Evolutionary conservation across 2,329 filamentous ascomycete genomes (phyloP).

Genomic region (Diaporthe capsici): DNA sequence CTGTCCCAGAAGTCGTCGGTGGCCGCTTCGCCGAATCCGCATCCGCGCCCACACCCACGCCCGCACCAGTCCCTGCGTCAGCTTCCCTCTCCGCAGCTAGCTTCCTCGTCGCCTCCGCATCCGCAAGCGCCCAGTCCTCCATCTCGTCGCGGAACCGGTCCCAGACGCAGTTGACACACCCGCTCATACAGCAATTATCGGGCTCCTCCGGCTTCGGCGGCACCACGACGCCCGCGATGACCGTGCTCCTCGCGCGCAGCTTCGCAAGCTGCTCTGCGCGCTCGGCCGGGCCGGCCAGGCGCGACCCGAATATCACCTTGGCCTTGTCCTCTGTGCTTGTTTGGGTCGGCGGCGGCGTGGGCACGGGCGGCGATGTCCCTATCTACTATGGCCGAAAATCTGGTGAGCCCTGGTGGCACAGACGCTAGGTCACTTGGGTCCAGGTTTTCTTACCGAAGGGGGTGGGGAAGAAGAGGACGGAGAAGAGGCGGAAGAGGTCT

Average conservation of each 20-base stretch:
- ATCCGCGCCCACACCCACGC: constrained; percentile 26
- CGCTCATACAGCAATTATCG: constrained; percentile 99
- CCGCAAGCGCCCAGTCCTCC: constrained; percentile 84
- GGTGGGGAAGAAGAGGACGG: constrained; percentile 25
- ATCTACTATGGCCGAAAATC: constrained; percentile 31
- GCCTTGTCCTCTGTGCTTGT: constrained; percentile 66
- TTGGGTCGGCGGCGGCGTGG: constrained; percentile 57
- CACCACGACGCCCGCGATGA: constrained; percentile 84
- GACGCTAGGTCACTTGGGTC: background rate
- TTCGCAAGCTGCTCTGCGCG: constrained; percentile 72
- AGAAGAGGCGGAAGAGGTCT: constrained; percentile 25
- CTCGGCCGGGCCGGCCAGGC: constrained; percentile 80
- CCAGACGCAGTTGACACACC: constrained; percentile 98
- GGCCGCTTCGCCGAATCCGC: constrained; percentile 36
- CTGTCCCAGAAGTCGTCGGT: constrained; percentile 44
- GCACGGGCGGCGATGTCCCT: constrained; percentile 51
- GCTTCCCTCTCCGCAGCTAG: constrained; percentile 56
- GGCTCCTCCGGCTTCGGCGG: constrained; percentile 90
- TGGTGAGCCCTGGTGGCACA: constrained; percentile 5
- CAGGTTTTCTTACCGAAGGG: constrained; percentile 33
- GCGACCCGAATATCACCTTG: constrained; percentile 85
- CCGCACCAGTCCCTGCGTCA: constrained; percentile 22
- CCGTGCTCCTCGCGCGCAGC: constrained; percentile 69
- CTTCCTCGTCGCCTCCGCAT: constrained; percentile 72
- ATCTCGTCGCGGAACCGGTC: constrained; percentile 91